Conservation (phyloP, 2,329 filamentous ascomycete genomes). For the Thelonectria blattea region DNA sequence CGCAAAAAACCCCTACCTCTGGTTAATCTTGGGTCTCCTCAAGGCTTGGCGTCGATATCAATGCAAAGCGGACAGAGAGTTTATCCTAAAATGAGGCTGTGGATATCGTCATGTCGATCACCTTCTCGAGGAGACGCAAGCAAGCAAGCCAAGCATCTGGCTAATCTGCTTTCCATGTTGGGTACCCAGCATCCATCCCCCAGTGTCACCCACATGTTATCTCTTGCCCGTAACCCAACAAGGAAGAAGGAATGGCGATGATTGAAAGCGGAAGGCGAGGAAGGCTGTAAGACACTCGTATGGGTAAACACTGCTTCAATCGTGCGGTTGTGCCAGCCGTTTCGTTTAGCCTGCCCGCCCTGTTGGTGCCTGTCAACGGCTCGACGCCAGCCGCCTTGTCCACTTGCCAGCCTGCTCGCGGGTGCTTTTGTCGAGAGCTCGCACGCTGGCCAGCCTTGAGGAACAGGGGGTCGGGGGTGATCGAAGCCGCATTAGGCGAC, state of each 20-base stretch:
- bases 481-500: constrained; percentile 30
- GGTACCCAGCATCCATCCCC: background rate
- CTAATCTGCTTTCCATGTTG: background rate
- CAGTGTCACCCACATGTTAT: background rate
- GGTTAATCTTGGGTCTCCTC: background rate
- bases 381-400: background rate
- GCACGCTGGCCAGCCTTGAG: constrained; percentile 1
- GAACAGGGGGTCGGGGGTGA: constrained; percentile 19
- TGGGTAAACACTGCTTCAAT: constrained; percentile 4
- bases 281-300: constrained; percentile 11
- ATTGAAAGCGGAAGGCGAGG: background rate
- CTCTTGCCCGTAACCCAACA: background rate
- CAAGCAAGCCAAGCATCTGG: background rate
- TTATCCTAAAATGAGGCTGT: constrained; percentile 9
- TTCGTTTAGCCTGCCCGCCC: constrained; percentile 1
- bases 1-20: background rate
- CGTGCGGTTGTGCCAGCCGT: constrained; percentile 1
- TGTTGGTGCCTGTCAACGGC: background rate
- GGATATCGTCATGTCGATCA: constrained; percentile 11
- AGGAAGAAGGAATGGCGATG: constrained; percentile 5
- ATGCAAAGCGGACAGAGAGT: background rate
- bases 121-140: background rate
- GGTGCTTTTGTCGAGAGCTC: background rate
- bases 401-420: background rate
- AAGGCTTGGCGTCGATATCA: background rate